These are phyloP conservation scores for Capsella bursapastoris DNA, from an alignment of 345 rosid species.

Conservation along the genomic window DNA sequence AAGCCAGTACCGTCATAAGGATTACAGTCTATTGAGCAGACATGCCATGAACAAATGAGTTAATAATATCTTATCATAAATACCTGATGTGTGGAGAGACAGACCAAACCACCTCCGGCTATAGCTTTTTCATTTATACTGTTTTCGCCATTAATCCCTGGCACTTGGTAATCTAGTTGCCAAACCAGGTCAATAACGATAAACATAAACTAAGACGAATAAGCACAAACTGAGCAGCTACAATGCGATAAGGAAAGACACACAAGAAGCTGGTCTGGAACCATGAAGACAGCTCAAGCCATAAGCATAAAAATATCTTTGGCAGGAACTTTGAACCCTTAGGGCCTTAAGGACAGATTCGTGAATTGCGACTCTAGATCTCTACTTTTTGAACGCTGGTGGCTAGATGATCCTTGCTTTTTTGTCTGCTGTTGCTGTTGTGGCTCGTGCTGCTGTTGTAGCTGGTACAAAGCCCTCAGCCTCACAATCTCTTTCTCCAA, in stretches of 20 bases:
- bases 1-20: slow-evolving; percentile 17
- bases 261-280: slow-evolving; percentile 23
- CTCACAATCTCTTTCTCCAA: slow-evolving; percentile 88
- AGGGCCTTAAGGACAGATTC: slow-evolving; percentile 63
- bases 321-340: slow-evolving; percentile 19
- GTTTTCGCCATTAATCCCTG: slow-evolving; percentile 6
- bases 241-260: slow-evolving; percentile 4
- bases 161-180: slow-evolving; percentile 22
- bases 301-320: slow-evolving; percentile 3
- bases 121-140: neutral
- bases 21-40: slow-evolving; percentile 13
- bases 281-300: slow-evolving; percentile 28
- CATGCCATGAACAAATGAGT: slow-evolving; percentile 22
- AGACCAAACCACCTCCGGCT: neutral
- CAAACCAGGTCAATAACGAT: slow-evolving; percentile 23
- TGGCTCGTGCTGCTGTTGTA: slow-evolving; percentile 57
- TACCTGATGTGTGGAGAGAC: slow-evolving; percentile 18
- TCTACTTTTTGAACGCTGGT: slow-evolving; percentile 69
- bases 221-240: slow-evolving; percentile 5
- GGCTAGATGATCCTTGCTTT: slow-evolving; percentile 63
- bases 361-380: slow-evolving; percentile 87
- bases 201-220: slow-evolving; percentile 5
- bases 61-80: slow-evolving; percentile 20
- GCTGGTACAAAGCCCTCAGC: slow-evolving; percentile 67
- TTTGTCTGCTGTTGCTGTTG: slow-evolving; percentile 49